Evolutionary conservation across 257 asterid genomes (phyloP), one percentile per base, ranked within the genome.

Genomic region (Phtheirospermum japonicum): DNA sequence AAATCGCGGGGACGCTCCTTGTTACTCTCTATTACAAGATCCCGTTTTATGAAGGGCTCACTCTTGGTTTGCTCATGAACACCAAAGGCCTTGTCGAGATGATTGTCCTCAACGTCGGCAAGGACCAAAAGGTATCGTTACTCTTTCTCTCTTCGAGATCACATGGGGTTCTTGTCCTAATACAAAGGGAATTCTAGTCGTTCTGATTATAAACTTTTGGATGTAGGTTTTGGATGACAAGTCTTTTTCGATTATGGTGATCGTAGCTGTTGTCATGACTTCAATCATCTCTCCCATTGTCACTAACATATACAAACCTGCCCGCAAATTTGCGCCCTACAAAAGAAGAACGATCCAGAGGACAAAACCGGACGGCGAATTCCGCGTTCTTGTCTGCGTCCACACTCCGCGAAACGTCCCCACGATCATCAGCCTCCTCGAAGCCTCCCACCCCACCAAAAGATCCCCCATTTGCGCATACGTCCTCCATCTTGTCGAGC

Each of bases 91-190:
- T 93, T 11, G 80, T 89, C 43, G 97, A 93, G 83, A 89, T 93
- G 83, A 93, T 93, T 61, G 89, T 89, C 11, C 96, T 93, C 68
- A 93, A 93, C 14, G 97, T 93, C n/a, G 97, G 97, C 11, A 90
- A 79, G 71, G 99, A 93, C 69, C 97, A 93, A 43, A 85, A 81
- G 86, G 98, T 89, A 76, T 16, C 4, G 16, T 32, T 37, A 9
- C 26, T 39, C 28, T 5, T 1, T 42, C 17, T 23, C 3, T 23
- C 2, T 23, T 23, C n/a, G n/a, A n/a, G n/a, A n/a, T n/a, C n/a
- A n/a, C n/a, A n/a, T n/a, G n/a, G n/a, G n/a, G n/a, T n/a, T n/a
- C n/a, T n/a, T n/a, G n/a, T n/a, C n/a, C n/a, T n/a, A n/a, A n/a
- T n/a, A n/a, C n/a, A n/a, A n/a, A n/a, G n/a, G n/a, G n/a, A n/a